Evolutionary conservation across 805 yeast genomes (phyloP).

Genomic region (Kodamaea kaohsiungensis): DNA sequence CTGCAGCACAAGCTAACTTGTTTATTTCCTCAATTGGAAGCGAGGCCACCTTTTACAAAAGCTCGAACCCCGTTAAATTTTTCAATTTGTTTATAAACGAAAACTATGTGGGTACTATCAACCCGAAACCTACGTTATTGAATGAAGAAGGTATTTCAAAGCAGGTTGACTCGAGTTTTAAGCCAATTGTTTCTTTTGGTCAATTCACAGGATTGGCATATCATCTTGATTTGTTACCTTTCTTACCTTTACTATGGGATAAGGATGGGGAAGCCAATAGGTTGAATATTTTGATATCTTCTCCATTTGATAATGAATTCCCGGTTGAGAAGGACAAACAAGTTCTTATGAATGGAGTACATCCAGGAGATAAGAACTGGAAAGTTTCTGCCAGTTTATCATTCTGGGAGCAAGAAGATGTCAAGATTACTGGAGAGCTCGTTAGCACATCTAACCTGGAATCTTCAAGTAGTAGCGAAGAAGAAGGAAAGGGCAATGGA

Average conservation of each 20-base stretch:
- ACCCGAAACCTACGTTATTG: conserved; percentile 31
- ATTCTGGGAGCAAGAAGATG: conserved; percentile 3
- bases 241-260: conserved; percentile 30
- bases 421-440: not conserved
- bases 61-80: conserved; percentile 20
- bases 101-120: conserved; percentile 21
- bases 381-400: conserved; percentile 1
- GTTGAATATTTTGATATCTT: not conserved
- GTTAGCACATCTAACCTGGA: conserved; percentile 1
- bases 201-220: conserved; percentile 26
- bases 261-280: conserved; percentile 1
- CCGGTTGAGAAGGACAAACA: not conserved
- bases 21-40: conserved; percentile 29
- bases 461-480: not conserved
- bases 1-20: conserved; percentile 14
- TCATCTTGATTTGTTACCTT: conserved; percentile 26
- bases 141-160: conserved; percentile 24
- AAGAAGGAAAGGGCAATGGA: not conserved
- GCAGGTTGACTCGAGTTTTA: conserved; percentile 16
- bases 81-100: conserved; percentile 25
- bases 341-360: not conserved
- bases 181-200: conserved; percentile 29
- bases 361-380: conserved; percentile 5
- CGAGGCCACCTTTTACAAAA: conserved; percentile 23
- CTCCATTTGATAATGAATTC: not conserved